A percentile compares a stretch with the other conserved stretches of the same genome.
Evolutionary conservation across 1,139 yeast genomes (phyloP).

Genomic region (Blastobotrys capitulatus): DNA sequence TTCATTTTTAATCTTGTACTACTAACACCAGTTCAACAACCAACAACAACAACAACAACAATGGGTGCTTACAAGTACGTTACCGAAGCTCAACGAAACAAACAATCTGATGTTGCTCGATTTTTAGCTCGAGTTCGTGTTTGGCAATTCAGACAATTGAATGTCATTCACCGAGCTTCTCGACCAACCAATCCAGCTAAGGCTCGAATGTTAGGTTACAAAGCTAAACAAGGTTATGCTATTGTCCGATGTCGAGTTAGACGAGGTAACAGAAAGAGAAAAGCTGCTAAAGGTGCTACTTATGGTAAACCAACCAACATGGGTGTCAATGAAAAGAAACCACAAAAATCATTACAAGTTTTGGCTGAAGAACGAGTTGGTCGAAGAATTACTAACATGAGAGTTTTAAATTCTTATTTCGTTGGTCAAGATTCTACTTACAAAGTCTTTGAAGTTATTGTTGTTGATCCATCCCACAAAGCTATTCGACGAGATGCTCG

Average conservation of each 20-base stretch:
- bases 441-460: conserved; percentile 98
- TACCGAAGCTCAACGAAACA: conserved; percentile 99
- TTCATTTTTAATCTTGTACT: not conserved
- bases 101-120: conserved; percentile 99
- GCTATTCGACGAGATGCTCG: conserved; percentile 99
- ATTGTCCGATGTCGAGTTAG: conserved; percentile 98
- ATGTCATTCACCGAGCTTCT: conserved; percentile 97
- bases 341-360: conserved; percentile 96
- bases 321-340: conserved; percentile 98
- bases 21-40: conserved; percentile 1
- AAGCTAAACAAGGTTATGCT: conserved; percentile 99
- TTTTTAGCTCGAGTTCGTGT: conserved; percentile 99
- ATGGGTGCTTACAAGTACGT: conserved; percentile 99
- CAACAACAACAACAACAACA: conserved; percentile 10
- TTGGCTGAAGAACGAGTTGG: conserved; percentile 99
- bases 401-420: conserved; percentile 99
- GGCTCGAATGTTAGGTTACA: conserved; percentile 99
- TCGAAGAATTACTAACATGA: conserved; percentile 97
- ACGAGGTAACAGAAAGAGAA: conserved; percentile 99
- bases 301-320: conserved; percentile 99
- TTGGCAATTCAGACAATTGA: conserved; percentile 99
- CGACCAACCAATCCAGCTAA: conserved; percentile 99
- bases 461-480: conserved; percentile 96
- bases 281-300: conserved; percentile 99
- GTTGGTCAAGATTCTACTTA: conserved; percentile 98